phyloP scores from a whole-genome alignment of 192 early-diverging fungal genomes.

The Umbelopsis isabellina region DNA sequence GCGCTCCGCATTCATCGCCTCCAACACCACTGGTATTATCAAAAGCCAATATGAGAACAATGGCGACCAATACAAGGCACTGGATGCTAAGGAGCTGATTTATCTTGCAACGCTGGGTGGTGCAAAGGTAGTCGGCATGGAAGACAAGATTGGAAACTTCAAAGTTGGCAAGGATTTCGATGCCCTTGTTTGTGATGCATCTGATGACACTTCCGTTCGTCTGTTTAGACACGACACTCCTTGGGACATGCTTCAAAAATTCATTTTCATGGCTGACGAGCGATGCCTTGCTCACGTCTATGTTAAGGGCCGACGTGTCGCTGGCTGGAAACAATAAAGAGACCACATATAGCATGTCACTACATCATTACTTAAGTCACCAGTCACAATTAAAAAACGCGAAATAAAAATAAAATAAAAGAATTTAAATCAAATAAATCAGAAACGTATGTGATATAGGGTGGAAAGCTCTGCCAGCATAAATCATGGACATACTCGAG shows the following conservation, averaged over 20 bases:
- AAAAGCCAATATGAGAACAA: slow-evolving; percentile 27
- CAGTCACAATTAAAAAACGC: too few relatives aligned
- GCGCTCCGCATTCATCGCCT: slow-evolving; percentile 76
- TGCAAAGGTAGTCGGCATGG: slow-evolving; percentile 77
- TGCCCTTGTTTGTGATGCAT: slow-evolving; percentile 75
- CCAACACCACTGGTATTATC: slow-evolving; percentile 62
- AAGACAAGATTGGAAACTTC: slow-evolving; percentile 81
- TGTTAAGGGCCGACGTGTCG: slow-evolving; percentile 69
- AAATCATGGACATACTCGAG: too few relatives aligned
- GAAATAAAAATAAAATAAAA: too few relatives aligned
- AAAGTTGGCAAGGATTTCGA: slow-evolving; percentile 88
- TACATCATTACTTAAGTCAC: too few relatives aligned
- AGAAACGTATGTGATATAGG: too few relatives aligned
- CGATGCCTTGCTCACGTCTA: slow-evolving; percentile 81
- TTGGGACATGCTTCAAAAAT: slow-evolving; percentile 77
- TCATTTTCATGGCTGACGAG: slow-evolving; percentile 90
- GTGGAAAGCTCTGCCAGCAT: too few relatives aligned
- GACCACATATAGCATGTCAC: background rate
- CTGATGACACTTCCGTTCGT: slow-evolving; percentile 56
- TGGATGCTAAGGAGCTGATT: slow-evolving; percentile 73
- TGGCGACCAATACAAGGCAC: slow-evolving; percentile 41
- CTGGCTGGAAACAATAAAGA: slow-evolving; percentile 30
- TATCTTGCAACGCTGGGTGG: slow-evolving; percentile 93
- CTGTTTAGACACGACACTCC: slow-evolving; percentile 64
- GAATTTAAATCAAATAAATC: too few relatives aligned